Percentiles rank a stretch among this genome's conserved stretches.
phyloP scores from a whole-genome alignment of 2,329 filamentous ascomycete species.

The Gnomoniopsis smithogilvyi region DNA sequence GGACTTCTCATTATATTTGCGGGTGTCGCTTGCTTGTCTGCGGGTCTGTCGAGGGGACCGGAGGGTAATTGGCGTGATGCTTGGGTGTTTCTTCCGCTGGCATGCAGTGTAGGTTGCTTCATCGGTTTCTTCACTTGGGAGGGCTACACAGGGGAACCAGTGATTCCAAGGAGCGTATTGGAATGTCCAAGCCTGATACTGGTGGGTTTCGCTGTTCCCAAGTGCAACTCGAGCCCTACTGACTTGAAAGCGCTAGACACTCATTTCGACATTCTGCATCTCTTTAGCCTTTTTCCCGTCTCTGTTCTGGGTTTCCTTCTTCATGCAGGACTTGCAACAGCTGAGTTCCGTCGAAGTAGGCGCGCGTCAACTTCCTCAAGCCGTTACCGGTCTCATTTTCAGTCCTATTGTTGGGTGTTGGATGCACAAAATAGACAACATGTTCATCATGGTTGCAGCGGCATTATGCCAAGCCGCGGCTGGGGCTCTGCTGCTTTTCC shows the following conservation, averaged over 20 bases:
- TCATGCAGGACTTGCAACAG: slow-evolving; percentile 29
- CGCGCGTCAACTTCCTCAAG: slow-evolving; percentile 30
- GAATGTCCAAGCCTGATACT: slow-evolving; percentile 14
- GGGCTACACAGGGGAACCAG: slow-evolving; percentile 26
- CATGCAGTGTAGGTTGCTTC: slow-evolving; percentile 26
- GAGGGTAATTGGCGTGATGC: slow-evolving; percentile 31
- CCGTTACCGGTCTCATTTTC: slow-evolving; percentile 29
- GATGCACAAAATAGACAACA: slow-evolving; percentile 2
- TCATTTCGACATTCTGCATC: slow-evolving; percentile 26
- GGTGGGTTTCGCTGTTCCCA: neutral
- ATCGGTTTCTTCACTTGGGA: slow-evolving; percentile 31
- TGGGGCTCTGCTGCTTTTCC: slow-evolving; percentile 29
- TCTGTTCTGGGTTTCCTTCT: slow-evolving; percentile 32
- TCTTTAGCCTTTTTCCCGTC: slow-evolving; percentile 31
- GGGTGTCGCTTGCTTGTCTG: slow-evolving; percentile 28
- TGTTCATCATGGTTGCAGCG: slow-evolving; percentile 28
- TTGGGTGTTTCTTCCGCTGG: slow-evolving; percentile 29
- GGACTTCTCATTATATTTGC: slow-evolving; percentile 27
- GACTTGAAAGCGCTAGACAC: slow-evolving; percentile 19
- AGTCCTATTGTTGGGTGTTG: slow-evolving; percentile 15
- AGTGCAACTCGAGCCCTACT: neutral
- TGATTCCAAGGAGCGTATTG: slow-evolving; percentile 30
- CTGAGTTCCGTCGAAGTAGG: slow-evolving; percentile 29
- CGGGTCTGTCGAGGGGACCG: slow-evolving; percentile 30
- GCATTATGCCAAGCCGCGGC: slow-evolving; percentile 24